Base-by-base conservation (phyloP, 208 protist species). In the Crithidia brevicula region DNA sequence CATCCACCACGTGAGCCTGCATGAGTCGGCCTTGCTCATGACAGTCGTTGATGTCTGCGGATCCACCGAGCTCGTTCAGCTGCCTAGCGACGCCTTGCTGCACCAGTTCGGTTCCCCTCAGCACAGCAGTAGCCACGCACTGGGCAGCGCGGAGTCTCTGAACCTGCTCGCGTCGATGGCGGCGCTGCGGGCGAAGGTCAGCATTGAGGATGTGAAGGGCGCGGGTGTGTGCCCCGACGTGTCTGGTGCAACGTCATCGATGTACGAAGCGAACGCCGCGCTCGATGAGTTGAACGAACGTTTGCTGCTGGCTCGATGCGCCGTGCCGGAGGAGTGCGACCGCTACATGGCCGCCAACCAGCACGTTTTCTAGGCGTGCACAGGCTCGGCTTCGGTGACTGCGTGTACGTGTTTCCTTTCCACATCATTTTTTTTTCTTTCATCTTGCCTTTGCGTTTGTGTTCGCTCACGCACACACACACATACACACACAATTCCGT, bases 21-120 rank as follows among this genome's bases (percentile, higher is more conserved):
- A 85, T 47, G 70, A 65, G 30, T 42, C 57, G 13, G 73, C 83
- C 15, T 57, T 67, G 33, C 51, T 85, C 28, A 71, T 94, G 71
- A 74, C 74, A 16, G 62, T 94, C n/a, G 88, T 91, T 27, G 79
- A 82, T 52, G 49, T 62, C 23, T 81, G 63, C 43, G 85, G 85
- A 16, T 74, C 67, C 13, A 83, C 86, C 22, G 88, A 94, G 72
- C 74, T 94, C 15, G 83, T 83, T 13, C 57, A 72, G 64, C 71
- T 89, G 61, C 83, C 85, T 13, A 34, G 51, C 13, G 67, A 64
- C 38, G 66, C 59, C 18, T 18, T 65, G 2, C 52, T 66, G 25
- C 56, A 45, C 2, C 45, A 40, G 25, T 43, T 53, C 40, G 25
- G 30, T 25, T 47, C 25, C 13, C 67, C 59, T n/a, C n/a, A 40